Evolutionary conservation across 208 protist species (phyloP), one percentile per base, ranked within the genome.

Genomic region (Tetramitus jugosus): DNA sequence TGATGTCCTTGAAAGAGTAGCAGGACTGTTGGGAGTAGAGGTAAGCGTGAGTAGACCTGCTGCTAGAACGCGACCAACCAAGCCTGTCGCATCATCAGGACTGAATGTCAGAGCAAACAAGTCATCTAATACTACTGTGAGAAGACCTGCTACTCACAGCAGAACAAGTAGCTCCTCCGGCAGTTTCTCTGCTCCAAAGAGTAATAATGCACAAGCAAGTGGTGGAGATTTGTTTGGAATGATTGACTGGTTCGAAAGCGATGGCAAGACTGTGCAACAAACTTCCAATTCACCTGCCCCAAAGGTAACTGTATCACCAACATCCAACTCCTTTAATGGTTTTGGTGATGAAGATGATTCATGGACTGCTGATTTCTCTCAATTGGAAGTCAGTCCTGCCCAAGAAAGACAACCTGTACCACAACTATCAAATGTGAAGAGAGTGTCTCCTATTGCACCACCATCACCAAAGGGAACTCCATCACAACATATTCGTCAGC

Each of bases 1-100:
- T 74, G 67, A 74, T 39, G 37, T 74, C 17, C 46, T 39, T 20
- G 67, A 74, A 53, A 29, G 35, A 37, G 39, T 49, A 39, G 39
- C 35, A 37, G 33, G 53, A 13, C 26, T 39, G 6, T 33, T 74
- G 4, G 29, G 29, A 45, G 53, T 39, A 39, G 29, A 74, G 39
- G 13, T 53, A 10, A 6, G 7, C 23, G 8, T 74, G 6, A 26
- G 3, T 23, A 3, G 42, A 39, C 67, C 67, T 23, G 26, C 6
- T 31, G 31, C 10, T 29, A 10, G 26, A 43, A 23, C 26, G 26
- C 43, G n/a, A 46, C 67, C 39, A 53, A 1, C 42, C 26, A 17
- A 31, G 1, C 40, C 6, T n/a, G 0, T 8, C 35, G 3, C 33
- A 42, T 23, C n/a, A 10, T 65, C 60, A 65, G 40, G n/a, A 62